A percentile compares a stretch with the other conserved stretches of the same genome.
These are phyloP conservation scores for Actinidia polygama DNA, from an alignment of 179 eudicot species.

Conservation along the genomic window DNA sequence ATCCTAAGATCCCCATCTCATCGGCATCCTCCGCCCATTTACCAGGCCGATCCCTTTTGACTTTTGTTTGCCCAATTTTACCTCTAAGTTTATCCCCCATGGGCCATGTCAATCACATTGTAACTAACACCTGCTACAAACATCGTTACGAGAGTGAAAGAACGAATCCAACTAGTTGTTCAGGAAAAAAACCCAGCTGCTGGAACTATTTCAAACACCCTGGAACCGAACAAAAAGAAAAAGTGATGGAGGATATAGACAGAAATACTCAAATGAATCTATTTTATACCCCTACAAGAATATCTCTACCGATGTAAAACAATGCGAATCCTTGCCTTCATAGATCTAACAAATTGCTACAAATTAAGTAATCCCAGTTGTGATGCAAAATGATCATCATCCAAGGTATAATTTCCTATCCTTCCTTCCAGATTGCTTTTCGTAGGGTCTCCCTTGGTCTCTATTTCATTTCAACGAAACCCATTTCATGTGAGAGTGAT, in stretches of 20 bases:
- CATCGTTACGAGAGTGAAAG: slow-evolving; percentile 38
- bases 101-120: slow-evolving; percentile 71
- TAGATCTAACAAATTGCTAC: too few species aligned
- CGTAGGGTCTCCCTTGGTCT: too few species aligned
- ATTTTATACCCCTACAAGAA: neutral
- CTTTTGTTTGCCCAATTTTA: slow-evolving; percentile 87
- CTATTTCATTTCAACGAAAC: too few species aligned
- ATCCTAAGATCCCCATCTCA: slow-evolving; percentile 15
- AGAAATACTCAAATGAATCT: neutral
- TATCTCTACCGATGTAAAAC: neutral
- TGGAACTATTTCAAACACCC: slow-evolving; percentile 4
- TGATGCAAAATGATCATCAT: too few species aligned
- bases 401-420: too few species aligned
- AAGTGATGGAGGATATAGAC: neutral
- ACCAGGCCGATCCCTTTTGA: slow-evolving; percentile 95
- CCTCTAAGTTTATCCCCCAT: slow-evolving; percentile 92
- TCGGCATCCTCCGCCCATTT: slow-evolving; percentile 6
- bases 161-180: neutral
- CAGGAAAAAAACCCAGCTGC: neutral
- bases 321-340: too few species aligned
- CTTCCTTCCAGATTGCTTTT: too few species aligned
- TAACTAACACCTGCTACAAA: slow-evolving; percentile 96
- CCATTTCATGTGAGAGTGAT: too few species aligned
- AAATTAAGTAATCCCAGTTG: too few species aligned
- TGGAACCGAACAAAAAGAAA: neutral